A percentile compares a stretch with the other conserved stretches of the same genome.
These are phyloP conservation scores for Nannochloris sp. DNA, from an alignment of 139 green algal genomes.

Conservation along the genomic window DNA sequence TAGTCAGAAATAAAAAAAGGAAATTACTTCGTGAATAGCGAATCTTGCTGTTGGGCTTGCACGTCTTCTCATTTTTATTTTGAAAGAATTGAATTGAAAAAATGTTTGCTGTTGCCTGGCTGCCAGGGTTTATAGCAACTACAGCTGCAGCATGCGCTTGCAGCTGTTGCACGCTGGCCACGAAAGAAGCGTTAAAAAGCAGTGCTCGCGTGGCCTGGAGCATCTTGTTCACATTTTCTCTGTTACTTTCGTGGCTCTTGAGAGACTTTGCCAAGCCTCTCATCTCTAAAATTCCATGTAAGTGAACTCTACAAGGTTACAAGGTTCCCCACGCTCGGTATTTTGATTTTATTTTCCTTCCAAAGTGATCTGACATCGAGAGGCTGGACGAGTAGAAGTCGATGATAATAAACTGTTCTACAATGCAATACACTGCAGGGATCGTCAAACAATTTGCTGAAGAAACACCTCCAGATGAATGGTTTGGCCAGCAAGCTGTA, in stretches of 20 bases:
- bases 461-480: slow-evolving; percentile 45
- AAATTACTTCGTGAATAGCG: too few species aligned
- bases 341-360: neutral
- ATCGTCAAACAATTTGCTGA: slow-evolving; percentile 40
- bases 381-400: neutral
- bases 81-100: too few species aligned
- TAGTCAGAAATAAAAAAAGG: too few species aligned
- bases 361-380: neutral
- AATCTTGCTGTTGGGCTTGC: too few species aligned
- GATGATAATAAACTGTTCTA: neutral
- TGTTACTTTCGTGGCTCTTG: slow-evolving; percentile 80
- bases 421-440: slow-evolving; percentile 29
- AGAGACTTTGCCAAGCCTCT: slow-evolving; percentile 88
- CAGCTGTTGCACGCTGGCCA: slow-evolving; percentile 38
- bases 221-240: slow-evolving; percentile 80
- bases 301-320: neutral
- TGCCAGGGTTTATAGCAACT: slow-evolving; percentile 35
- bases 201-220: slow-evolving; percentile 67
- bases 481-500: slow-evolving; percentile 93
- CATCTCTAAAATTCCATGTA: slow-evolving; percentile 91
- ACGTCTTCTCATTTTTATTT: too few species aligned
- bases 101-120: slow-evolving; percentile 37
- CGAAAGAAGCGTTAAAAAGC: slow-evolving; percentile 44
- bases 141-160: slow-evolving; percentile 49
- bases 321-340: neutral